Evolutionary conservation across 2,329 filamentous ascomycete genomes (phyloP), one percentile per base, ranked within the genome.

Genomic region (Paraconiothyrium sp.): DNA sequence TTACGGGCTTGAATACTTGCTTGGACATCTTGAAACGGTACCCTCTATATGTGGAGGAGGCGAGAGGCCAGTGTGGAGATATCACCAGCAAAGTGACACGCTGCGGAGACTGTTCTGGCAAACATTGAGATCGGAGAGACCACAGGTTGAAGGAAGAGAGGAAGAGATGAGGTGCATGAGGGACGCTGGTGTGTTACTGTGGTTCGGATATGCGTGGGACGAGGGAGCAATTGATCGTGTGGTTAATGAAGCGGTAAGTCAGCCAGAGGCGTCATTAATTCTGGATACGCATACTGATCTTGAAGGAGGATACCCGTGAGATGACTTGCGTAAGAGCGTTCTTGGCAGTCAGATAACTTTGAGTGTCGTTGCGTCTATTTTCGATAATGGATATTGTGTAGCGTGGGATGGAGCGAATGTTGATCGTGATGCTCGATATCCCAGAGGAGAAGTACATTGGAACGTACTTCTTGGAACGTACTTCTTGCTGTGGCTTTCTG

Each of bases 201-300:
- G 88, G 88, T 82, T 86, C 72, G 88, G 87, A 0, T 87, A 86
- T 69, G 87, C 87, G 2, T 90, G 88, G 74, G 88, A 90, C 70
- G 82, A 86, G 27, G 88, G 88, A 0, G 78, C 74, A 35, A 82
- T 90, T 58, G 80, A 89, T 73, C 81, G 88, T 1, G 86, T 86
- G 16, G 85, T 90, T 0, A 77, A 85, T 60, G 79, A 81, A 47
- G 79, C 76, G 2, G 54, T 56, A n/a, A 47, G 54, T 56, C 2
- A 14, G 16, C 3, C 8, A 30, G 4, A 6, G n/a, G 10, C 16
- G 13, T 30, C 24, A 9, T 13, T 24, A 5, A 16, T 47, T 22
- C n/a, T 1, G n/a, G 20, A 11, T 22, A 44, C 4, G 30, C 10
- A 24, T 47, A 13, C 43, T 56, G 30, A 56, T 16, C n/a, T 47